phyloP scores from a whole-genome alignment of 768 basidiomycete genomes.

The Russula dissimulans region DNA sequence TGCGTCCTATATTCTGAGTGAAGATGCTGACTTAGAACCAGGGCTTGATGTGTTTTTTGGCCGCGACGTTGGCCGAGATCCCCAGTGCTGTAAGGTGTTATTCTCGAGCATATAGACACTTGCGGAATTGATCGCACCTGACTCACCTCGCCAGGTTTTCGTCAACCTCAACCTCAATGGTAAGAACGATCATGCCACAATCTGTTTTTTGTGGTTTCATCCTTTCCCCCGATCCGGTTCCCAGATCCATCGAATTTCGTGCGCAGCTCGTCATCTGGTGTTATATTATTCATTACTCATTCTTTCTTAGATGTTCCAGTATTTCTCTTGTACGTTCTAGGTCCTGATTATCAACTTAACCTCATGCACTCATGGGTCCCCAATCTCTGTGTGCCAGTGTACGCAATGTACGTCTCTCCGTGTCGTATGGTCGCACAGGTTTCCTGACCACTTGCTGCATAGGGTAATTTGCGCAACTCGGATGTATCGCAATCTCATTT shows the following conservation, averaged over 20 bases:
- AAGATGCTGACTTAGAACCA: background rate
- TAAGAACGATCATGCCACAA: background rate
- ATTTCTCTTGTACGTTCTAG: background rate
- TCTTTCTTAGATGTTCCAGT: constrained; percentile 10
- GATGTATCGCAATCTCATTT: constrained; percentile 4
- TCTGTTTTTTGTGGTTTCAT: background rate
- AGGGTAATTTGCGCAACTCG: constrained; percentile 9
- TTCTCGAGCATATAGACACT: background rate
- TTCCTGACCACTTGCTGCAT: background rate
- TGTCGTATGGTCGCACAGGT: background rate
- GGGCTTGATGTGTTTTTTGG: constrained; percentile 7
- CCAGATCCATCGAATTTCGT: constrained; percentile 7
- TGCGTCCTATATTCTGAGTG: background rate
- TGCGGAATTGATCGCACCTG: background rate
- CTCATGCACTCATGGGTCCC: background rate
- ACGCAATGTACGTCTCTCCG: background rate
- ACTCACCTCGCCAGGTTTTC: background rate
- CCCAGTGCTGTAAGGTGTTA: background rate
- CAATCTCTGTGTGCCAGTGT: background rate
- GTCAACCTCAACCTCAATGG: constrained; percentile 10
- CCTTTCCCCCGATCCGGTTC: background rate
- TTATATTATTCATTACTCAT: background rate
- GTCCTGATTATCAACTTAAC: background rate
- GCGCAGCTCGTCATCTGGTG: background rate
- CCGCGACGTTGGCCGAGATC: background rate